Evolutionary conservation across 2,329 filamentous ascomycete species (phyloP), one percentile per base, ranked within the genome.

Genomic region (Acarospora socialis): DNA sequence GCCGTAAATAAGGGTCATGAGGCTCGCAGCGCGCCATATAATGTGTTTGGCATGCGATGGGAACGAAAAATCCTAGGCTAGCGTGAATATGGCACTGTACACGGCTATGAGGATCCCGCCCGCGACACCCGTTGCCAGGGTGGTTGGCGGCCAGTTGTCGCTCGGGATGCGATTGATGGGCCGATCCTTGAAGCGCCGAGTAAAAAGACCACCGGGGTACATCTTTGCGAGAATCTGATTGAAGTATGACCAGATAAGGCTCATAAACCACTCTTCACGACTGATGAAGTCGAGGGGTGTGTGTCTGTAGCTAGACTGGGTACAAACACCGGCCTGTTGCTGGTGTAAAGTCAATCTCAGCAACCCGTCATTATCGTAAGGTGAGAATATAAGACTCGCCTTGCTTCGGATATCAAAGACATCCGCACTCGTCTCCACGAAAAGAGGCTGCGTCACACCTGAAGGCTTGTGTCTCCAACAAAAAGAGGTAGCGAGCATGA

Each of bases 221-320:
- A n/a, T n/a, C n/a, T n/a, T n/a, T n/a, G n/a, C n/a, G n/a, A n/a
- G n/a, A n/a, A n/a, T n/a, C n/a, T n/a, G n/a, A n/a, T n/a, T n/a
- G n/a, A n/a, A n/a, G n/a, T n/a, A n/a, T n/a, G n/a, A n/a, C n/a
- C n/a, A n/a, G n/a, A n/a, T n/a, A n/a, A n/a, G n/a, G n/a, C n/a
- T n/a, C n/a, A n/a, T n/a, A n/a, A n/a, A n/a, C n/a, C n/a, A n/a
- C n/a, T n/a, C n/a, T n/a, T n/a, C n/a, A n/a, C n/a, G n/a, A n/a
- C n/a, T n/a, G n/a, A 52, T 32, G 30, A 54, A 54, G 39, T 53
- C 50, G 3, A 54, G 42, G 6, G 51, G 49, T 4, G 51, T 53
- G 7, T 44, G 43, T 15, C 34, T 31, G 37, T 46, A 53, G 8
- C 39, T 40, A 13, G 44, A 35, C 21, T 28, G 17, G 27, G 36